Base-by-base conservation (phyloP, 495 filamentous ascomycete species). In the Aspergillus haitiensis region DNA sequence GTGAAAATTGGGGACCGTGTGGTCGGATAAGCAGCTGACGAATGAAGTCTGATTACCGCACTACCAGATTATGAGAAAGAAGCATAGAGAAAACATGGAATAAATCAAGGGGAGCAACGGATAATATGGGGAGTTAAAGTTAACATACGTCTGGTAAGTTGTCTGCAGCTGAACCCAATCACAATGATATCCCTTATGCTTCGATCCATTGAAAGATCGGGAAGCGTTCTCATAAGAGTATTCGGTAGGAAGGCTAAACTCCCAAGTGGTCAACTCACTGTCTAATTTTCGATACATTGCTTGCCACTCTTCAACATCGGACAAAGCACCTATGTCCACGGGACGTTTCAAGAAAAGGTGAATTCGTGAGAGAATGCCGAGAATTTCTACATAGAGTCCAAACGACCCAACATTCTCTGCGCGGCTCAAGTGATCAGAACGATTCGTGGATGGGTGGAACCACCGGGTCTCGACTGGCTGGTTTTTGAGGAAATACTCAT, bases 151-250 rank as follows among this genome's bases (percentile, higher is more conserved):
- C 69, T 86, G 82, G 68, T 84, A 85, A n/a, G 88, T 88, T 12
- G 88, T 86, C 67, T 95, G 92, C n/a, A 95, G 80, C 83, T 95
- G 92, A 40, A 95, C 86, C 89, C 90, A 93, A 48, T 88, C 87
- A 66, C 86, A 88, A 66, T 90, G 92, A 36, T 89, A 72, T 10
- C 81, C 77, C 63, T 88, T 89, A 35, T 75, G 80, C n/a, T 83
- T 83, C 2, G 79, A 74, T 0, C 81, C 82, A 51, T 83, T 82
- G 70, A 90, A 89, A 1, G 92, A 72, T 44, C 89, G 85, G 32
- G 87, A 83, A 67, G 89, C 87, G 64, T 93, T 92, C 45, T 76
- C 74, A 55, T 74, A 75, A 9, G 88, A 85, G 72, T 91, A 93
- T 61, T 95, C 90, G 32, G 78, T 79, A 2, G 92, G 92, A 27